Evolutionary conservation across 2,329 filamentous ascomycete species (phyloP).

Genomic region (Phyllosticta capitalensis): DNA sequence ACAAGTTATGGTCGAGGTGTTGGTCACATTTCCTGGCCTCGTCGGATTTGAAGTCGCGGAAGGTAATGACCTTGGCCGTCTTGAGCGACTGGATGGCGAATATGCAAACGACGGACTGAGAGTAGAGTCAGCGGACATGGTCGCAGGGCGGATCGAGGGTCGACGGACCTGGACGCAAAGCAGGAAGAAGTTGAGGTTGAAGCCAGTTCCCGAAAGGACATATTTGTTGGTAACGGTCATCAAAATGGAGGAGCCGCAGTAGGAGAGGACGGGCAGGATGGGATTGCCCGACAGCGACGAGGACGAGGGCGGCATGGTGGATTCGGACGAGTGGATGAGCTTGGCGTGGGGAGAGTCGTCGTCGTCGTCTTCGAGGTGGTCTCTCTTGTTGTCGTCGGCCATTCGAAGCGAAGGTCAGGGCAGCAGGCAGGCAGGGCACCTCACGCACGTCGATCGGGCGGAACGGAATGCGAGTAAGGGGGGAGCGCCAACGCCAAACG

Average conservation of each 20-base stretch:
- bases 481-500: neutral
- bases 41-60: conserved; percentile 71
- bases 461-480: conserved; percentile 6
- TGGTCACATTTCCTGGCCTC: conserved; percentile 85
- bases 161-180: conserved; percentile 75
- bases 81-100: conserved; percentile 76
- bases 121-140: conserved; percentile 15
- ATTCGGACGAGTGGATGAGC: conserved; percentile 41
- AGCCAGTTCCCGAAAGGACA: conserved; percentile 79
- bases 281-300: conserved; percentile 58
- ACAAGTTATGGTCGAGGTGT: neutral
- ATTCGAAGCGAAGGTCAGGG: conserved; percentile 40
- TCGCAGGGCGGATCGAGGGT: neutral
- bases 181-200: conserved; percentile 96
- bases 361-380: conserved; percentile 54
- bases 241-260: conserved; percentile 92
- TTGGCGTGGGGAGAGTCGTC: conserved; percentile 46
- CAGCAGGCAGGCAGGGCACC: conserved; percentile 2
- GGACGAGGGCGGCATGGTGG: conserved; percentile 40
- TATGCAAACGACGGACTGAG: conserved; percentile 80
- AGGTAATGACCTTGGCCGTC: conserved; percentile 69
- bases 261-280: conserved; percentile 70
- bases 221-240: conserved; percentile 99
- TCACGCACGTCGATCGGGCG: neutral
- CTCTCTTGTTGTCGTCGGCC: conserved; percentile 82